Conservation (phyloP, 2,329 filamentous ascomycete genomes). For the Alternaria novae-zelandiae region DNA sequence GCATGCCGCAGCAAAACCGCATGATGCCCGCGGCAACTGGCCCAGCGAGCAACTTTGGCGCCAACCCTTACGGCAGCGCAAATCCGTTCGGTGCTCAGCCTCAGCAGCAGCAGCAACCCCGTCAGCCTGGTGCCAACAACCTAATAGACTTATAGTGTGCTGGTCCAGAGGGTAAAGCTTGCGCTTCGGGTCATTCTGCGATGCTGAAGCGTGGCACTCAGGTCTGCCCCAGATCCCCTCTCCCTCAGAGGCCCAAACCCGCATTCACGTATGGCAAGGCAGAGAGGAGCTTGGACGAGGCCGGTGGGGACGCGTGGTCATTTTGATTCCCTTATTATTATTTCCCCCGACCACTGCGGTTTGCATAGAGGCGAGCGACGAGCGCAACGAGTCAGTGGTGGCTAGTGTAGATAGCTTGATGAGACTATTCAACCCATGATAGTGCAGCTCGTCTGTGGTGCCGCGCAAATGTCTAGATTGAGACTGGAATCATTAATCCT, state of each 20-base stretch:
- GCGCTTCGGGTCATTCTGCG: not conserved
- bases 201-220: not conserved
- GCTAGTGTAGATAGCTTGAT: constrained; percentile 10
- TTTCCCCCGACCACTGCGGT: constrained; percentile 11
- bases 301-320: constrained; percentile 14
- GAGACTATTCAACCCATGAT: constrained; percentile 3
- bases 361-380: constrained; percentile 1
- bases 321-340: constrained; percentile 25
- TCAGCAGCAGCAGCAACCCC: constrained; percentile 33
- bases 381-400: constrained; percentile 5
- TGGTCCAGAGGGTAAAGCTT: not conserved
- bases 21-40: constrained; percentile 60
- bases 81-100: constrained; percentile 64
- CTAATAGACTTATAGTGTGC: constrained; percentile 65
- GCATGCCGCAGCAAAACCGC: constrained; percentile 59
- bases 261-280: not conserved
- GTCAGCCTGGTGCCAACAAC: constrained; percentile 60
- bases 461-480: not conserved
- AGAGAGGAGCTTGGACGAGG: not conserved
- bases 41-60: constrained; percentile 55
- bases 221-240: not conserved
- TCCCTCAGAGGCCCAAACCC: not conserved
- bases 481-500: not conserved
- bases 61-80: constrained; percentile 51
- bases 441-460: not conserved